A percentile compares a stretch with the other conserved stretches of the same genome.
Conservation (phyloP, 192 early-diverging fungal species). For the Coemansia sp. region DNA sequence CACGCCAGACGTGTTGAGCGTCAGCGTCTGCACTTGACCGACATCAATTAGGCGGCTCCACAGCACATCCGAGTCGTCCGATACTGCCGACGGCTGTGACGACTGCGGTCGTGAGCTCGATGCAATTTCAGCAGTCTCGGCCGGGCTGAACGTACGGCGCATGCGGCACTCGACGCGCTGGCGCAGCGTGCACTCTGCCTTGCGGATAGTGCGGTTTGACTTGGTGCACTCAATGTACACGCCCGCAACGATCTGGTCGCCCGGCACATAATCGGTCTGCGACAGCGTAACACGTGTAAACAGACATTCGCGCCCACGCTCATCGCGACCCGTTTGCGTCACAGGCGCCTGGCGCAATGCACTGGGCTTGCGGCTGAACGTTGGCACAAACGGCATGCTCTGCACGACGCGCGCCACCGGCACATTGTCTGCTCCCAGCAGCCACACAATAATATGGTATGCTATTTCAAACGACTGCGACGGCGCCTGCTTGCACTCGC, state of each 20-base stretch:
- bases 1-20: constrained; percentile 33
- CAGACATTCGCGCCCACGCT: constrained; percentile 40
- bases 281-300: constrained; percentile 46
- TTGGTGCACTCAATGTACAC: constrained; percentile 43
- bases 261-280: constrained; percentile 44
- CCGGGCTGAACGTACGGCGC: constrained; percentile 43
- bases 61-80: constrained; percentile 49
- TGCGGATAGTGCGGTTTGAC: constrained; percentile 40
- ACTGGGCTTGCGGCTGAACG: constrained; percentile 10
- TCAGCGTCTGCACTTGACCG: constrained; percentile 23
- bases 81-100: constrained; percentile 28
- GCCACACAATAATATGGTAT: constrained; percentile 39
- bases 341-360: constrained; percentile 26
- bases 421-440: constrained; percentile 5
- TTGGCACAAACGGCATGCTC: constrained; percentile 25
- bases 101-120: constrained; percentile 36
- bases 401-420: constrained; percentile 6
- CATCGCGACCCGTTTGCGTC: constrained; percentile 34
- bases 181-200: constrained; percentile 47
- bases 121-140: constrained; percentile 38
- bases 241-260: constrained; percentile 52
- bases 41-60: constrained; percentile 45
- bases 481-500: constrained; percentile 28
- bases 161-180: constrained; percentile 52
- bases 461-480: constrained; percentile 52